Evolutionary conservation across 1,284 basidiomycete genomes (phyloP), one percentile per base, ranked within the genome.

Genomic region (Sphagnurus paluster): DNA sequence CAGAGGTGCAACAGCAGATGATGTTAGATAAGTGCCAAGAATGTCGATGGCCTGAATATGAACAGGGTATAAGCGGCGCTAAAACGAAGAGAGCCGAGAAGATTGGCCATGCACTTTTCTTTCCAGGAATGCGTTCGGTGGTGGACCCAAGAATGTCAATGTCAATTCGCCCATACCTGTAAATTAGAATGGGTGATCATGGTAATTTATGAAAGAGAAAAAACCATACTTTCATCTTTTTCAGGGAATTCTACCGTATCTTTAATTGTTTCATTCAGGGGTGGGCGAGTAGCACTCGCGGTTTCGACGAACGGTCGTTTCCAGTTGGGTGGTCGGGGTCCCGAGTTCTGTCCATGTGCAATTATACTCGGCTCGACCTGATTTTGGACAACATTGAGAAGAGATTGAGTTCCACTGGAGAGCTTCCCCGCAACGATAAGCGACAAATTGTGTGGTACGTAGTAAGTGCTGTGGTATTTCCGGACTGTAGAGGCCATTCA

Each of bases 291-390:
- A 1, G 86, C 82, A 50, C 89, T 93, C 1, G 81, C 57, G 0
- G 95, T 96, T 69, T 98, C 94, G 16, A 98, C 59, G 61, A 99
- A 99, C 0, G 97, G 97, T 10, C 96, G 82, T 57, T 90, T 92
- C 95, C 95, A 99, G 8, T 84, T 90, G 2, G 70, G 57, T 1
- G 96, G 90, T 36, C 72, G 75, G 35, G 77, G 67, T 10, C 87
- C 88, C 17, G 76, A 65, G 51, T 82, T 73, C 60, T 88, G 82
- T n/a, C 79, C 77, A 62, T 93, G 87, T 41, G 74, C 72, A 28
- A 93, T 75, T 39, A 97, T 82, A 35, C 72, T 79, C 0, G 93
- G 90, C 58, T 97, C 93, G 3, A 97, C 80, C 58, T 92, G 67
- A 10, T 84, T 74, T 61, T 95, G 86, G 39, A 96, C 73, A 39